These are phyloP conservation scores for Aureobasidium sp. DNA, from an alignment of 2,329 filamentous ascomycete genomes.

Conservation along the genomic window DNA sequence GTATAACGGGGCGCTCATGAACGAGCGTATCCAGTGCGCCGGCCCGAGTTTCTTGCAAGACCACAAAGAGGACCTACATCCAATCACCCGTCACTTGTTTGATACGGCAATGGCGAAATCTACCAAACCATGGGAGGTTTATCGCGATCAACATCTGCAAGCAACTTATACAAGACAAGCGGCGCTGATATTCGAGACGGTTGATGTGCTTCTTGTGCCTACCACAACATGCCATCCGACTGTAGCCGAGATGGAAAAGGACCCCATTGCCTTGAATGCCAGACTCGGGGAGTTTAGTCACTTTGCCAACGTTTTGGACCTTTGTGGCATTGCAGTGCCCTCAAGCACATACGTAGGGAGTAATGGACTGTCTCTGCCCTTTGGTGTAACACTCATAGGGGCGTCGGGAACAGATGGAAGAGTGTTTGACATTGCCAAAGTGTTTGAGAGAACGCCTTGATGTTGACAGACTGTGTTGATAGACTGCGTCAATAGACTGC, in stretches of 20 bases:
- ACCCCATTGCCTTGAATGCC: slow-evolving; percentile 50
- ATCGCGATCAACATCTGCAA: slow-evolving; percentile 42
- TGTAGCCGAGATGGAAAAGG: slow-evolving; percentile 43
- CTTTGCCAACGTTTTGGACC: slow-evolving; percentile 55
- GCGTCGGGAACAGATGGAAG: slow-evolving; percentile 34
- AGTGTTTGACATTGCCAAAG: slow-evolving; percentile 34
- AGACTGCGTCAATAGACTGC: no score
- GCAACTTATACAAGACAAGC: slow-evolving; percentile 38
- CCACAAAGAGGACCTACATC: slow-evolving; percentile 40
- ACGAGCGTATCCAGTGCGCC: slow-evolving; percentile 46
- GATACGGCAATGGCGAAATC: slow-evolving; percentile 32
- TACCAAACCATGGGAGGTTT: slow-evolving; percentile 42
- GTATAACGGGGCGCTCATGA: slow-evolving; percentile 53
- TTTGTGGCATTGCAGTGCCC: slow-evolving; percentile 49
- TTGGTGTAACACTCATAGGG: slow-evolving; percentile 37
- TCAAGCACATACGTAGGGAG: slow-evolving; percentile 36
- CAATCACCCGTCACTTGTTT: slow-evolving; percentile 44
- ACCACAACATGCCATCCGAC: slow-evolving; percentile 45
- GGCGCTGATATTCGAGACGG: slow-evolving; percentile 35
- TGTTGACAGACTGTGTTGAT: no score
- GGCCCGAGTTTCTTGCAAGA: slow-evolving; percentile 33
- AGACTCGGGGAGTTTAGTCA: slow-evolving; percentile 52
- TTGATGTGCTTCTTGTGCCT: slow-evolving; percentile 49
- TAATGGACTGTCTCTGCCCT: slow-evolving; percentile 29
- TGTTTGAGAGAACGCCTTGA: slow-evolving; percentile 26